These are phyloP conservation scores for Albugo candida DNA, from an alignment of 352 stramenopile genomes.

Conservation along the genomic window DNA sequence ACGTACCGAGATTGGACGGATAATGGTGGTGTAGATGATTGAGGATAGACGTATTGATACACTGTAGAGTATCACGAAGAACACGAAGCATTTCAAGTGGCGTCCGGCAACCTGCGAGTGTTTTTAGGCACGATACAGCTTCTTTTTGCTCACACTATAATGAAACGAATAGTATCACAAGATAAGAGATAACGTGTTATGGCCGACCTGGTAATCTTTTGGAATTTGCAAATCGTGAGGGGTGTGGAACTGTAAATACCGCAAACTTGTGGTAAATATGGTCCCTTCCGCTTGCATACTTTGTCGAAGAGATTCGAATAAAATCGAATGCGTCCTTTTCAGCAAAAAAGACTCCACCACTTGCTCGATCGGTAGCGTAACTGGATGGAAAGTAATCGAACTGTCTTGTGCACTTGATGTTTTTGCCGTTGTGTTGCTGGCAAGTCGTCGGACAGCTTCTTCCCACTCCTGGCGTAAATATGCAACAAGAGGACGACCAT, in stretches of 20 bases:
- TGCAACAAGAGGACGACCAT: slow-evolving; percentile 20
- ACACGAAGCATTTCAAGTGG: slow-evolving; percentile 41
- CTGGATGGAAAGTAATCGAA: slow-evolving; percentile 10
- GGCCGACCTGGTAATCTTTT: slow-evolving; percentile 42
- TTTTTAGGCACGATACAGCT: neutral
- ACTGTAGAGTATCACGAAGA: too few relatives aligned
- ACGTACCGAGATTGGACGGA: slow-evolving; percentile 25
- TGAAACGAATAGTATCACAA: neutral
- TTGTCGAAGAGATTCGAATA: slow-evolving; percentile 30
- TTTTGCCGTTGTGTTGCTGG: neutral
- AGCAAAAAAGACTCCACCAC: slow-evolving; percentile 70
- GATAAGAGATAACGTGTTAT: neutral
- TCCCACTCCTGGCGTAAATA: slow-evolving; percentile 37
- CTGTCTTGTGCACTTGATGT: slow-evolving; percentile 4
- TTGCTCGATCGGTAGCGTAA: slow-evolving; percentile 43
- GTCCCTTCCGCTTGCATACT: slow-evolving; percentile 26
- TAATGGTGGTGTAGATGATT: slow-evolving; percentile 31
- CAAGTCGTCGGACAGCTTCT: slow-evolving; percentile 21
- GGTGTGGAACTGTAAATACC: slow-evolving; percentile 33
- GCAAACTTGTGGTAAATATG: slow-evolving; percentile 17
- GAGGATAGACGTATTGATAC: slow-evolving; percentile 30
- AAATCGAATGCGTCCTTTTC: slow-evolving; percentile 32
- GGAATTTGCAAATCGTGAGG: slow-evolving; percentile 45
- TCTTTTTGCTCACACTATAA: slow-evolving; percentile 1
- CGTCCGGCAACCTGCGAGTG: slow-evolving; percentile 18